Percentiles rank a stretch among this genome's conserved stretches.
phyloP scores from a whole-genome alignment of 306 rosid species.

The Cicer chorassanicum region DNA sequence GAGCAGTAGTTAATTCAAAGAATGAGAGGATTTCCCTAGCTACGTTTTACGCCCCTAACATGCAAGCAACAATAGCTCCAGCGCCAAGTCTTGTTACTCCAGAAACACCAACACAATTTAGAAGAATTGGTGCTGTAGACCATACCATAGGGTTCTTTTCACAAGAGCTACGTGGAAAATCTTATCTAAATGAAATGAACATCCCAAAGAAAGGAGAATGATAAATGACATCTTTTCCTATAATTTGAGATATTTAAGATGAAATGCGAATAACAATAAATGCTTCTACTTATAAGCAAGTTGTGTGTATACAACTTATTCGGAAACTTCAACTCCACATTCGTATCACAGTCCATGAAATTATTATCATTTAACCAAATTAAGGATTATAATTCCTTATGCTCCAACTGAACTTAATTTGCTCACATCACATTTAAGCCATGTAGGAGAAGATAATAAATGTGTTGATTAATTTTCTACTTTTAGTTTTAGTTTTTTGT shows the following conservation, averaged over 20 bases:
- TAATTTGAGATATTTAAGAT: neutral
- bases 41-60: constrained; percentile 47
- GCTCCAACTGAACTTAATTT: no score
- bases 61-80: constrained; percentile 48
- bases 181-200: constrained; percentile 48
- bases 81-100: constrained; percentile 50
- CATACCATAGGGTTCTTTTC: constrained; percentile 21
- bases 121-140: constrained; percentile 37
- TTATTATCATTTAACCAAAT: no score
- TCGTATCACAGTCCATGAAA: no score
- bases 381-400: no score
- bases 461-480: no score
- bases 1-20: constrained; percentile 46
- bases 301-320: no score
- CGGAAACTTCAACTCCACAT: no score
- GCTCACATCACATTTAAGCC: no score
- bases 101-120: constrained; percentile 45
- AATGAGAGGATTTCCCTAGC: constrained; percentile 61
- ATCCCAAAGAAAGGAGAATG: neutral
- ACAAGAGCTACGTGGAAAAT: constrained; percentile 48
- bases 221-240: neutral
- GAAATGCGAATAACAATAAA: no score
- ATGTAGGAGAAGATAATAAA: no score
- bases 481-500: no score
- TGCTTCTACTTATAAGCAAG: no score